Evolutionary conservation across 208 protist species (phyloP).

Genomic region (Leishmania tropica): DNA sequence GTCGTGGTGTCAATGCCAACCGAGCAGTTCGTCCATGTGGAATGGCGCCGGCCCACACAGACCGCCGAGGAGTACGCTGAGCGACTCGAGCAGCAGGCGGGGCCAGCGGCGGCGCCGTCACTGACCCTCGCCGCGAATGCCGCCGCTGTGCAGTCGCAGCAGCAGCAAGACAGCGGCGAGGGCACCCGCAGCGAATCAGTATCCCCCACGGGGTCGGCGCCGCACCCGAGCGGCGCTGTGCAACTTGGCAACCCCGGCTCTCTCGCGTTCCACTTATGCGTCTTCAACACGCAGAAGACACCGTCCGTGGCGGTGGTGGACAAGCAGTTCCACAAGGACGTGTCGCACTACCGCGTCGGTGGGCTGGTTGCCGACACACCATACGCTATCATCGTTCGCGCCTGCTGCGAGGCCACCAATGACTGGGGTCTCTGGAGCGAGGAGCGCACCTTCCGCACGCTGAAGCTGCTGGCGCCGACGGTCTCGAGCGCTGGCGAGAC

Average conservation of each 20-base stretch:
- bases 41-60: slow-evolving; percentile 79
- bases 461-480: slow-evolving; percentile 48
- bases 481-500: slow-evolving; percentile 71
- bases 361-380: slow-evolving; percentile 66
- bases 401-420: slow-evolving; percentile 56
- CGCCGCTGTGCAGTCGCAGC: neutral
- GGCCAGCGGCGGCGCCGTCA: neutral
- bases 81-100: slow-evolving; percentile 33
- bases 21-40: slow-evolving; percentile 83
- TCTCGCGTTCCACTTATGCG: slow-evolving; percentile 83
- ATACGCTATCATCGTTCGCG: slow-evolving; percentile 83
- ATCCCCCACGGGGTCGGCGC: neutral
- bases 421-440: slow-evolving; percentile 91
- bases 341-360: slow-evolving; percentile 53
- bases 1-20: slow-evolving; percentile 45
- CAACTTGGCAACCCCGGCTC: slow-evolving; percentile 69
- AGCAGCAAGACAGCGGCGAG: neutral
- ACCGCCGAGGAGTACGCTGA: slow-evolving; percentile 58
- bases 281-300: slow-evolving; percentile 70
- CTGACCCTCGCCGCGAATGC: neutral
- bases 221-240: slow-evolving; percentile 17
- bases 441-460: slow-evolving; percentile 76
- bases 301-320: slow-evolving; percentile 84
- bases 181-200: neutral
- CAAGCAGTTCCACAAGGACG: slow-evolving; percentile 84